phyloP scores from a whole-genome alignment of 192 early-diverging fungal species.

The Coemansia pectinata region DNA sequence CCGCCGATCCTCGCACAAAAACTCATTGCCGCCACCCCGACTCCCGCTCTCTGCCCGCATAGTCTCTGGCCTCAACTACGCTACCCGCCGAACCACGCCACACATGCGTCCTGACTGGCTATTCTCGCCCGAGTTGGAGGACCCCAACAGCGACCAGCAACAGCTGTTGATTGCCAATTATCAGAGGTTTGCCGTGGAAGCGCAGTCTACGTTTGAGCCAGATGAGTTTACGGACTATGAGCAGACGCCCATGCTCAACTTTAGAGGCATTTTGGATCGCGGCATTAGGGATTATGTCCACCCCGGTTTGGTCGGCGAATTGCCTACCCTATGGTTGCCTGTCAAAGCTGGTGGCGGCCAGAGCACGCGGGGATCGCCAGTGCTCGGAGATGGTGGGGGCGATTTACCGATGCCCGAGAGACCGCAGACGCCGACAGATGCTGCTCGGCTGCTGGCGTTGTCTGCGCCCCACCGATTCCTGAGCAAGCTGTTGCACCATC shows the following conservation, averaged over 20 bases:
- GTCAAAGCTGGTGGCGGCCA: slow-evolving; percentile 13
- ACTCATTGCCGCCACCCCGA: slow-evolving; percentile 31
- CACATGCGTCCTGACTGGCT: slow-evolving; percentile 1
- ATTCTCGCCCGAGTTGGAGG: not conserved
- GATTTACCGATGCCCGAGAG: not conserved
- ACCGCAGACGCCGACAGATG: slow-evolving; percentile 1
- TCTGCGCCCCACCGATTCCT: slow-evolving; percentile 6
- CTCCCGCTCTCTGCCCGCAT: slow-evolving; percentile 24
- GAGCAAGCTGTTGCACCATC: slow-evolving; percentile 1
- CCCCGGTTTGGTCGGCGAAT: slow-evolving; percentile 65
- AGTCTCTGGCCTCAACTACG: slow-evolving; percentile 47
- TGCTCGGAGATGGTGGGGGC: not conserved
- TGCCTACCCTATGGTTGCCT: slow-evolving; percentile 77
- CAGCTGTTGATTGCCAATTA: slow-evolving; percentile 42
- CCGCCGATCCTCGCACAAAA: slow-evolving; percentile 20
- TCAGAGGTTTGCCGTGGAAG: slow-evolving; percentile 46
- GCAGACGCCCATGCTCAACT: slow-evolving; percentile 77
- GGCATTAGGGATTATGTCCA: slow-evolving; percentile 68
- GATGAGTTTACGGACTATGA: slow-evolving; percentile 64
- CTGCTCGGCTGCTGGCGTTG: not conserved
- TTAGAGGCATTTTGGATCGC: slow-evolving; percentile 71
- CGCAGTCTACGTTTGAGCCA: slow-evolving; percentile 43
- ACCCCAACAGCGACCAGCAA: slow-evolving; percentile 11
- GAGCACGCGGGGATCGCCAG: not conserved
- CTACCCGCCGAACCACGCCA: slow-evolving; percentile 13